A percentile compares a stretch with the other conserved stretches of the same genome.
phyloP scores from a whole-genome alignment of 371 early-diverging fungal genomes.

The Mortierella polycephala region DNA sequence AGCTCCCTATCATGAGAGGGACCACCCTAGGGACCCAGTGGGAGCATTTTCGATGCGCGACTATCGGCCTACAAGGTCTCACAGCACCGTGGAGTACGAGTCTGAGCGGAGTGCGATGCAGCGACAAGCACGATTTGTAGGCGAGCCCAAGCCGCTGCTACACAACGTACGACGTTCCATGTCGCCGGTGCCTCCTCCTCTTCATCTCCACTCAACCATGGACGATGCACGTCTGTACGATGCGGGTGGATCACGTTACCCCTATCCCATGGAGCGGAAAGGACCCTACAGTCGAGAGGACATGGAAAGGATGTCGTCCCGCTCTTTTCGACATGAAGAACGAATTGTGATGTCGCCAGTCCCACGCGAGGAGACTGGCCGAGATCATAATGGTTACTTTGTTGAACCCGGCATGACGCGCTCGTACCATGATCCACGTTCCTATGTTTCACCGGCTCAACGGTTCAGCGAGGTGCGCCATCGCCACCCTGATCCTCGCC shows the following conservation, averaged over 20 bases:
- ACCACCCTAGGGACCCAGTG: conserved; percentile 1
- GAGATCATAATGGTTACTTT: conserved; percentile 15
- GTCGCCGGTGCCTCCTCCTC: conserved; percentile 20
- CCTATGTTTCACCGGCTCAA: not conserved
- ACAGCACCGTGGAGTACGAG: conserved; percentile 28
- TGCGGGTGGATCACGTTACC: conserved; percentile 5
- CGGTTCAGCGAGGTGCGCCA: conserved; percentile 8
- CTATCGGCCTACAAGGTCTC: conserved; percentile 17
- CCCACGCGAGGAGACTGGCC: conserved; percentile 14
- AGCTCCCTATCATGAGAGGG: conserved; percentile 18
- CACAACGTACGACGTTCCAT: conserved; percentile 25
- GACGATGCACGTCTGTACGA: conserved; percentile 17
- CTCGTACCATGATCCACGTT: conserved; percentile 8
- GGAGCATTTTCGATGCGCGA: conserved; percentile 8
- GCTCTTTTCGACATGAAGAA: conserved; percentile 25
- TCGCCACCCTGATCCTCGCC: conserved; percentile 5
- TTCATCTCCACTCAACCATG: conserved; percentile 6
- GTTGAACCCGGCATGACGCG: conserved; percentile 16
- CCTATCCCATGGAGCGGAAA: conserved; percentile 11
- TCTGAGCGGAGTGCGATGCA: conserved; percentile 7
- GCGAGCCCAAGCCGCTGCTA: conserved; percentile 13
- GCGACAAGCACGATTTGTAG: conserved; percentile 16
- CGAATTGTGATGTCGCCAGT: conserved; percentile 21
- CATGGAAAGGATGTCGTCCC: conserved; percentile 5
- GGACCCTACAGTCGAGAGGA: conserved; percentile 29